Evolutionary conservation across 805 yeast genomes (phyloP), one percentile per base, ranked within the genome.

Genomic region (Metschnikowia lochheadii): DNA sequence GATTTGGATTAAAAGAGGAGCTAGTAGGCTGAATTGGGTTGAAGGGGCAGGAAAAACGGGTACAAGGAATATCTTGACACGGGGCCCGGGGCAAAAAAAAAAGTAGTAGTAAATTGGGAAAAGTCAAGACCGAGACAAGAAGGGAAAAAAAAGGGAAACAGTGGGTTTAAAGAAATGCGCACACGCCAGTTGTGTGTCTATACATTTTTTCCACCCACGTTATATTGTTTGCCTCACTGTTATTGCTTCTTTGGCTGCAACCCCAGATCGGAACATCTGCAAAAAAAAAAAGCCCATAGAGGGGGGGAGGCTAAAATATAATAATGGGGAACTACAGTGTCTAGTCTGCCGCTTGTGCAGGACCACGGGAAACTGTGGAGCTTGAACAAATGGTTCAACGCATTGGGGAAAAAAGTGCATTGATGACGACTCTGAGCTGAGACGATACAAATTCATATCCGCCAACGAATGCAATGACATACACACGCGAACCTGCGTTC

Each of bases 241-340:
- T 23, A 23, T 35, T 35, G 46, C 46, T 44, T 44, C 29, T 49
- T 46, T 49, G 52, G 52, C 52, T 49, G 52, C 52, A 49, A 49
- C 46, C 42, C 46, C 44, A 47, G 46, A 44, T 44, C 46, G 32
- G 23, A n/a, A 23, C 31, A 7, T 6, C 31, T 23, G 41, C 41
- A 21, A 39, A 39, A 39, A 38, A 18, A 18, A 10, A 33, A 13
- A 33, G 15, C 8, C 35, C 11, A 8, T 10, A 8, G 29, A 10
- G 29, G 29, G 29, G 29, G 29, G 29, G 6, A 21, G 20, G 20
- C 26, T 10, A 26, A n/a, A 14, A 14, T 33, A 4, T 33, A 14
- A 14, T 13, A 15, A 8, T 14, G 35, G 35, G 15, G 15, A 33
- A 33, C 15, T 11, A n/a, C n/a, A 8, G 35, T 13, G n/a, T 20